These are phyloP conservation scores for Lachnellula arida DNA, from an alignment of 2,329 filamentous ascomycete species.

Conservation along the genomic window DNA sequence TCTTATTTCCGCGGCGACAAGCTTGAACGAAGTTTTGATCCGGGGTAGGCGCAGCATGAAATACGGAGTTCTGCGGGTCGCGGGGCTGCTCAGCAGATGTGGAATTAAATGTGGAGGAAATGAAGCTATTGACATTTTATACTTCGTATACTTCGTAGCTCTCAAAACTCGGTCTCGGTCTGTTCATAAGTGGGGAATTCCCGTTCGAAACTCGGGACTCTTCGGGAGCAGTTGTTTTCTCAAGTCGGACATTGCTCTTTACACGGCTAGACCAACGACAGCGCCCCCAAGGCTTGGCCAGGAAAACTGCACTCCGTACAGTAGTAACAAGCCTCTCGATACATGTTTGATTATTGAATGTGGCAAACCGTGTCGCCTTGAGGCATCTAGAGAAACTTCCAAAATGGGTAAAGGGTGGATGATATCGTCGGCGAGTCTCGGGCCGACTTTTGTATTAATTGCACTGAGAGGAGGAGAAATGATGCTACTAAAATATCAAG, in stretches of 20 bases:
- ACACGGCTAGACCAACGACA: background rate
- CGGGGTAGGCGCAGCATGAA: too few relatives aligned
- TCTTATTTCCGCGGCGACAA: too few relatives aligned
- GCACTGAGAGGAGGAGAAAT: too few relatives aligned
- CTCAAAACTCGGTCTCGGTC: background rate
- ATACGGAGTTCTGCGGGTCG: too few relatives aligned
- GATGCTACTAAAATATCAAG: too few relatives aligned
- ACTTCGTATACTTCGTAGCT: background rate
- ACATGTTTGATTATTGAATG: background rate
- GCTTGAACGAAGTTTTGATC: too few relatives aligned
- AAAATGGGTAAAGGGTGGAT: background rate
- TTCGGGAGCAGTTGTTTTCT: background rate
- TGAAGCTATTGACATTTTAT: background rate
- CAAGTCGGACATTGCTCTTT: background rate
- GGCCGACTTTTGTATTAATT: background rate
- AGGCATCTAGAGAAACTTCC: background rate
- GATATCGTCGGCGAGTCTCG: background rate
- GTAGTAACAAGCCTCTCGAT: background rate
- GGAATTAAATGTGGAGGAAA: background rate
- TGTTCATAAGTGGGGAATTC: background rate
- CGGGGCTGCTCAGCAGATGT: too few relatives aligned
- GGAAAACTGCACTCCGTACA: background rate
- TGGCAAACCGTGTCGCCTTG: background rate
- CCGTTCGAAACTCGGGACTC: background rate
- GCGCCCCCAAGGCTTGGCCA: background rate